A percentile compares a stretch with the other conserved stretches of the same genome.
phyloP scores from a whole-genome alignment of 352 stramenopile genomes.

The Pythium dissimile region DNA sequence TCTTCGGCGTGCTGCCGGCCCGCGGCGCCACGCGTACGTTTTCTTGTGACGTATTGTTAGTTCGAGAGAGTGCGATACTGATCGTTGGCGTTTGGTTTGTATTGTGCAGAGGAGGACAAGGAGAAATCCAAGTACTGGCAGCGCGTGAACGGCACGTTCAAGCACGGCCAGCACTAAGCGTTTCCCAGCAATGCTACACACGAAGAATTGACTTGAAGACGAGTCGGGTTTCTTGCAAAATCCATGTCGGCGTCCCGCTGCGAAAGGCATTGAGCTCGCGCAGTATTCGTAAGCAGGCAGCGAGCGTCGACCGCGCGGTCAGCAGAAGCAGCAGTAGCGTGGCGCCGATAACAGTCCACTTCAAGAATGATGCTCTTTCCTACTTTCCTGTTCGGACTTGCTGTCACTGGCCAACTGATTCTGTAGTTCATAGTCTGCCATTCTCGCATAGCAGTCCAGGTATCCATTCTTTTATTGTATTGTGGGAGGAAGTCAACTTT shows the following conservation, averaged over 20 bases:
- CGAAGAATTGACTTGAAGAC: slow-evolving; percentile 14
- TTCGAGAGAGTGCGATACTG: neutral
- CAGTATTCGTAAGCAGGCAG: too few species aligned
- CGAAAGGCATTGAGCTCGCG: too few species aligned
- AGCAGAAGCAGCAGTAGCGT: neutral
- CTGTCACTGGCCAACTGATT: neutral
- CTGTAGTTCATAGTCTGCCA: neutral
- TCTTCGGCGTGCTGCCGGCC: slow-evolving; percentile 82
- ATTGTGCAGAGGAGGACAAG: slow-evolving; percentile 67
- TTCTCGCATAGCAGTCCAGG: too few species aligned
- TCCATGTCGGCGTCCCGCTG: neutral
- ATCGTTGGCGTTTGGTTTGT: neutral
- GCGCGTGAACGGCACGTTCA: slow-evolving; percentile 79
- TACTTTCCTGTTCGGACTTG: neutral
- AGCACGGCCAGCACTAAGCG: slow-evolving; percentile 74
- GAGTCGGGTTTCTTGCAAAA: neutral
- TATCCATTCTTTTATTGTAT: too few species aligned
- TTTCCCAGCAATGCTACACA: neutral
- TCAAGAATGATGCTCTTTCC: slow-evolving; percentile 18
- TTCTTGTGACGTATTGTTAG: neutral
- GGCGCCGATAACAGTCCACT: slow-evolving; percentile 10
- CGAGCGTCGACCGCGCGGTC: neutral
- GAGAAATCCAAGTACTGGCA: slow-evolving; percentile 87
- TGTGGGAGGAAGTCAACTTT: slow-evolving; percentile 2
- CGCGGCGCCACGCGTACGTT: slow-evolving; percentile 58